phyloP scores from a whole-genome alignment of 2,329 filamentous ascomycete genomes.

The Myrmaecium sp. region DNA sequence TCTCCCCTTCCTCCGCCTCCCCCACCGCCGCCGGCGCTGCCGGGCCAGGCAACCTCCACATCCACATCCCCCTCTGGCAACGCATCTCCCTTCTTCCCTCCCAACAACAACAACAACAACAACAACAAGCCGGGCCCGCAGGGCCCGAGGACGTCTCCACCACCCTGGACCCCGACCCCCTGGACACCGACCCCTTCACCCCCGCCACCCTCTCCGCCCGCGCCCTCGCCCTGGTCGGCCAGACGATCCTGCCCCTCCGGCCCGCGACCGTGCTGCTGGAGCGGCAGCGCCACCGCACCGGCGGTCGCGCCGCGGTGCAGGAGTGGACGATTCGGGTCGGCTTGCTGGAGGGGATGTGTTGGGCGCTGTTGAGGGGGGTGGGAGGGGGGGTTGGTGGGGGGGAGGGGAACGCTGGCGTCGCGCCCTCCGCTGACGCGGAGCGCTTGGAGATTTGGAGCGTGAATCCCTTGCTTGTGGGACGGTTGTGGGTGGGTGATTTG shows the following conservation, averaged over 20 bases:
- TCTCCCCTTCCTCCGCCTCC: too few species aligned
- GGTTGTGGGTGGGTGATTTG: constrained; percentile 20
- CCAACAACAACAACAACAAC: constrained; percentile 1
- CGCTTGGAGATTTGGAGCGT: constrained; percentile 7
- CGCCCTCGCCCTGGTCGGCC: constrained; percentile 37
- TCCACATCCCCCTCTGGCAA: constrained; percentile 2
- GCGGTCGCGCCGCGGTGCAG: constrained; percentile 45
- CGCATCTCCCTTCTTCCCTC: constrained; percentile 3
- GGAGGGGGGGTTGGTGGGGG: constrained; percentile 18
- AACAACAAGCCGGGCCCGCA: too few species aligned
- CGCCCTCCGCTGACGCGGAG: too few species aligned
- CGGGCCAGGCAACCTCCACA: neutral
- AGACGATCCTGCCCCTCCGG: constrained; percentile 31
- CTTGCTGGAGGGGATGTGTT: constrained; percentile 65
- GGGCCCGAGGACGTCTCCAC: constrained; percentile 1
- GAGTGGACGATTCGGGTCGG: constrained; percentile 79
- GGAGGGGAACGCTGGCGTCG: too few species aligned
- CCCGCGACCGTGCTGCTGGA: constrained; percentile 59
- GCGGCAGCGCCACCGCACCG: constrained; percentile 46
- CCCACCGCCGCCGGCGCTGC: constrained; percentile 4
- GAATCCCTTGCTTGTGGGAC: constrained; percentile 20
- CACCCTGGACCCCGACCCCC: constrained; percentile 1
- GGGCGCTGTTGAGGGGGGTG: constrained; percentile 48
- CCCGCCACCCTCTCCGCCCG: constrained; percentile 35
- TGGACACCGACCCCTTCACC: constrained; percentile 28